Evolutionary conservation across 495 filamentous ascomycete species (phyloP), one percentile per base, ranked within the genome.

Genomic region (Daldinia childiae): DNA sequence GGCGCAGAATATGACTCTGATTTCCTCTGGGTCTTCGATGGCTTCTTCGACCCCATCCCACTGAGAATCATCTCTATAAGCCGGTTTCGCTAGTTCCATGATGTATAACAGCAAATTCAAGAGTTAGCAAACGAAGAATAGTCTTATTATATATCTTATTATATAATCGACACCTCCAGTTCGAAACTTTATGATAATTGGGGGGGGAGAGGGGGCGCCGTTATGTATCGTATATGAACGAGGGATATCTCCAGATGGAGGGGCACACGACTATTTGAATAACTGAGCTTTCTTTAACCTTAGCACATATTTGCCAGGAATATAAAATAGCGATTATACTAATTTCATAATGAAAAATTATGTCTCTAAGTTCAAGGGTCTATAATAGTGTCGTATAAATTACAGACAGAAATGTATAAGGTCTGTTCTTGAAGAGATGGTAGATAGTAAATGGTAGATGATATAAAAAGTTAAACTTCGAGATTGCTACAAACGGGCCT

Each of bases 1-100:
- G 0, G 91, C 89, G 32, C 88, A 87, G 77, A 91, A 91, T 3
- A 97, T 84, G 56, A 95, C 91, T 63, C 87, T 82, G 21, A 87
- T 81, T 79, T 97, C 94, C 58, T 94, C 92, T 0, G 86, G 84
- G 73, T 97, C 92, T 2, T 86, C 82, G 62, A 92, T 84, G 52
- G 86, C 82, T 65, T 89, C 85, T 69, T 88, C 87, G 17, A 89
- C 82, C 17, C 87, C 89, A 29, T 75, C 74, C 89, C 89, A 91
- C 68, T 85, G 58, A 58, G 71, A 66, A 55, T 79, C 76, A 4
- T 80, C 73, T 14, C 62, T 73, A 62, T 63, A 61, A 11, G 36
- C 41, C 29, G 9, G 14, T 24, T 64, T 34, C 38, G 17, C 56
- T 43, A 66, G 27, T 17, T 69, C 72, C 72, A 78, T 74, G 51